Base-by-base conservation (phyloP, 2,329 filamentous ascomycete genomes). In the Ceratocystis variospora region DNA sequence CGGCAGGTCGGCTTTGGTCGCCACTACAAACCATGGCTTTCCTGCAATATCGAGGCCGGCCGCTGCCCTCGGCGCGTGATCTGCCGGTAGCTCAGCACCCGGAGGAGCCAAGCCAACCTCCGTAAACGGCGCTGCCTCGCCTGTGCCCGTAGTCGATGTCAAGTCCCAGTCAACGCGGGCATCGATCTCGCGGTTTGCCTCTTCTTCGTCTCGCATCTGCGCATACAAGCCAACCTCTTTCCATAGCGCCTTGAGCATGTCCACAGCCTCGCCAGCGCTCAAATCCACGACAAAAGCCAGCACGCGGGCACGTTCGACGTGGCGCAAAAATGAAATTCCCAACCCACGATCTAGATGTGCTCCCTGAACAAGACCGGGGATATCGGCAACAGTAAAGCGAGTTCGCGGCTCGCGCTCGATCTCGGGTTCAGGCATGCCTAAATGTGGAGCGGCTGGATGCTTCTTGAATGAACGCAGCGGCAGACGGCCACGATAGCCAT, bases 1-100 rank as follows among this genome's bases (percentile, higher is more conserved):
- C 2, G 86, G 83, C 65, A 96, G 74, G 74, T 97, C 93, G 0
- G 90, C 92, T 76, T 97, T 97, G 22, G 92, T 96, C 0, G 90
- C 93, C 55, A 96, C 86, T 4, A 96, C 92, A 72, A 96, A 94
- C 94, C 94, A 99, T 0, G 94, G 92, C 77, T 99, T 99, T 44
- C 83, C 84, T n/a, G 89, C 88, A 70, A 97, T 95, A 50, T 87
- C 84, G n/a, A 89, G 73, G n/a, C 75, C 79, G 2, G 75, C 73
- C 69, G 62, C 69, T 5, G 72, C 70, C 0, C 70, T 66, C n/a
- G 70, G 64, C 3, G 71, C 70, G 8, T 71, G 72, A 50, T 73
- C 75, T 22, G 73, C 73, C 33, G 67, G 65, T 33, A 59, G 45
- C 73, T 70, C 55, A n/a, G 61, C 22, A 2, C 61, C 63, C 7